Evolutionary conservation across 768 basidiomycete genomes (phyloP).

Genomic region (Kwoniella newhampshirensis): DNA sequence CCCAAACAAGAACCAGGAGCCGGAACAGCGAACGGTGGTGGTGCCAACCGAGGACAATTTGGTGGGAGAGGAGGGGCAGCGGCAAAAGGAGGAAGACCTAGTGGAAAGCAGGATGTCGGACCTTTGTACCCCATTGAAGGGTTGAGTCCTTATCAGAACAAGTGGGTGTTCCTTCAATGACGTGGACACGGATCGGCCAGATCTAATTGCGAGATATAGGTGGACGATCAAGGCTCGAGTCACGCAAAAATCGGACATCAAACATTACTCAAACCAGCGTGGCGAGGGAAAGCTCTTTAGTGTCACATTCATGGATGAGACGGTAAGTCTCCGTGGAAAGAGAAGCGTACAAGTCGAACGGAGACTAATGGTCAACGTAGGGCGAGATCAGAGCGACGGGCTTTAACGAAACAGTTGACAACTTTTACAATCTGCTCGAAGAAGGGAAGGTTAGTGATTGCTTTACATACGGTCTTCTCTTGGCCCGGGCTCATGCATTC

Average conservation of each 20-base stretch:
- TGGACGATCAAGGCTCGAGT: constrained; percentile 98
- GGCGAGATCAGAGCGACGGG: constrained; percentile 77
- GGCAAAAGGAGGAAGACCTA: constrained; percentile 17
- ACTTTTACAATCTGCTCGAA: constrained; percentile 76
- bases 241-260: constrained; percentile 82
- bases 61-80: constrained; percentile 17
- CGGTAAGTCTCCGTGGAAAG: constrained; percentile 57
- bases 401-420: constrained; percentile 82
- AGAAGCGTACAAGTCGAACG: neutral
- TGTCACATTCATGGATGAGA: constrained; percentile 90
- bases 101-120: constrained; percentile 38
- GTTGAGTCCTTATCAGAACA: constrained; percentile 94
- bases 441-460: constrained; percentile 65
- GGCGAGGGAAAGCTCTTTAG: constrained; percentile 96
- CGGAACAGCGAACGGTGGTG: constrained; percentile 18
- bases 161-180: constrained; percentile 52
- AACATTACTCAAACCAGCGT: constrained; percentile 78
- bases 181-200: no score
- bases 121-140: constrained; percentile 83
- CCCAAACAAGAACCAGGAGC: constrained; percentile 44
- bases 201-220: constrained; percentile 26
- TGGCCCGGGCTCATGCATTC: neutral
- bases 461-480: neutral
- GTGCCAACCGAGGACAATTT: constrained; percentile 29
- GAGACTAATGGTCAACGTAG: no score